phyloP scores from a whole-genome alignment of 768 basidiomycete genomes.

The Tulasnella sp. region DNA sequence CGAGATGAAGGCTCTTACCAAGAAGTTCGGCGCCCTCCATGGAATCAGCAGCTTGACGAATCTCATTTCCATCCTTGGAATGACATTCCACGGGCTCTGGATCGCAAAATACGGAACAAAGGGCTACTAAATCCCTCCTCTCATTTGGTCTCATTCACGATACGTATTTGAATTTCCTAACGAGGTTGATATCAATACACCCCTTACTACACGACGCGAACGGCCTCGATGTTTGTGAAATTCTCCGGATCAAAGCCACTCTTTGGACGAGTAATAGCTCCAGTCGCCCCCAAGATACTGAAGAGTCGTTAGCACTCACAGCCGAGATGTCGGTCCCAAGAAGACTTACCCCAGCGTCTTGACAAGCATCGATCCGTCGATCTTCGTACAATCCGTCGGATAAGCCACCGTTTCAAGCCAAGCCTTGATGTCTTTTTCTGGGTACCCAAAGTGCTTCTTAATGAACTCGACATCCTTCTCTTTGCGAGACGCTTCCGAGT shows the following conservation, averaged over 20 bases:
- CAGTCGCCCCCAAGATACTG: slow-evolving; percentile 69
- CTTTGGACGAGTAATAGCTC: slow-evolving; percentile 51
- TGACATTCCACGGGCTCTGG: slow-evolving; percentile 65
- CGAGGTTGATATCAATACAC: neutral
- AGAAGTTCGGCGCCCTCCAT: slow-evolving; percentile 57
- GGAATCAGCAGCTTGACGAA: slow-evolving; percentile 63
- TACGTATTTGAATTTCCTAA: neutral
- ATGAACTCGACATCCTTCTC: slow-evolving; percentile 67
- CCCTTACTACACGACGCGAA: slow-evolving; percentile 26
- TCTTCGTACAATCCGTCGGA: slow-evolving; percentile 53
- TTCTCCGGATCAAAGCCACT: slow-evolving; percentile 46
- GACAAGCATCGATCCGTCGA: slow-evolving; percentile 55
- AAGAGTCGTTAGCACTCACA: slow-evolving; percentile 9
- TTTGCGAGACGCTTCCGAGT: slow-evolving; percentile 48
- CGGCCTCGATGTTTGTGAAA: slow-evolving; percentile 54
- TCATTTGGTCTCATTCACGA: neutral
- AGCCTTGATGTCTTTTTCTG: slow-evolving; percentile 73
- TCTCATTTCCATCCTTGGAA: slow-evolving; percentile 48
- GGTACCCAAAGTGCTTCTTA: slow-evolving; percentile 68
- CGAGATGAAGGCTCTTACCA: slow-evolving; percentile 62
- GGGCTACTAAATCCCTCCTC: neutral
- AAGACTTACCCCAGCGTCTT: slow-evolving; percentile 59
- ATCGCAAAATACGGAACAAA: slow-evolving; percentile 38
- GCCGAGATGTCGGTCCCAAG: neutral
- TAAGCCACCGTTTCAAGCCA: slow-evolving; percentile 80